Conservation (phyloP, 2,329 filamentous ascomycete species). For the Hymenotorrendiella dingleyae region DNA sequence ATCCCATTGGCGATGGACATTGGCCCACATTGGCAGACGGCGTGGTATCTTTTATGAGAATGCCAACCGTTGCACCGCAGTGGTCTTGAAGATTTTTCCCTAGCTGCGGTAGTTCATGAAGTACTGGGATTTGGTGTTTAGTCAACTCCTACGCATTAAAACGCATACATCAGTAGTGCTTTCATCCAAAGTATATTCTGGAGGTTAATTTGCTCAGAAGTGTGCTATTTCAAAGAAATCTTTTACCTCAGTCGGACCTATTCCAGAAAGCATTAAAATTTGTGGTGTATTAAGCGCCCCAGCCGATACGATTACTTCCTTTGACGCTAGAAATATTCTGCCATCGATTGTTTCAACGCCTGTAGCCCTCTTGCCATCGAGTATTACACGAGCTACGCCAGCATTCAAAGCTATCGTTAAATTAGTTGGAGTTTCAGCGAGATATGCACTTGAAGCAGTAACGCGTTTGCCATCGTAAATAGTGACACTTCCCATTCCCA, state of each 20-base stretch:
- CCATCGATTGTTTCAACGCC: constrained; percentile 40
- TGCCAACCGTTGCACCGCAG: constrained; percentile 35
- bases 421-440: constrained; percentile 41
- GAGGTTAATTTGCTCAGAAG: no score
- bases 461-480: constrained; percentile 41
- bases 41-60: constrained; percentile 36
- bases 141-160: no score
- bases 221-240: no score
- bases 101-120: constrained; percentile 56
- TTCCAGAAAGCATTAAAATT: constrained; percentile 39
- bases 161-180: no score
- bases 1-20: constrained; percentile 37
- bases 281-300: constrained; percentile 41
- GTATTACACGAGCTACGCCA: constrained; percentile 41
- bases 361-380: constrained; percentile 40
- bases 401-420: constrained; percentile 45
- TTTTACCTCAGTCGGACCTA: constrained; percentile 37
- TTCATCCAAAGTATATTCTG: no score
- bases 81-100: constrained; percentile 51
- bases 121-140: constrained; percentile 42
- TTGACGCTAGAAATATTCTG: constrained; percentile 26
- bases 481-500: constrained; percentile 45
- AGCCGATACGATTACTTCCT: constrained; percentile 42
- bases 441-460: constrained; percentile 45
- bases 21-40: constrained; percentile 37